phyloP scores from a whole-genome alignment of 495 filamentous ascomycete genomes.

The Penicillium verhagenii region DNA sequence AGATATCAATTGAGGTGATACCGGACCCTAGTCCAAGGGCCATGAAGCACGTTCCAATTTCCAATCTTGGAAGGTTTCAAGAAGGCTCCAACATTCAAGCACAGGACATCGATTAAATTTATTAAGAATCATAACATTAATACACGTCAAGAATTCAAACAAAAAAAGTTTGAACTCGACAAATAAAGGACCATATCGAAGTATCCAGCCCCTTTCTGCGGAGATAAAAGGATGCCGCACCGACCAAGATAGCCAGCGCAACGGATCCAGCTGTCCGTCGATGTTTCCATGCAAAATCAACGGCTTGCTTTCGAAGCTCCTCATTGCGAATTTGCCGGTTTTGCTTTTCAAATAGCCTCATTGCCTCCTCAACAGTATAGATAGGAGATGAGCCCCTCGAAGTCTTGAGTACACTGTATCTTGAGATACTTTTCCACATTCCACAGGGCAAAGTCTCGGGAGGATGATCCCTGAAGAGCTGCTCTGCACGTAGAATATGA shows the following conservation, averaged over 20 bases:
- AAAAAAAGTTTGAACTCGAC: slow-evolving; percentile 23
- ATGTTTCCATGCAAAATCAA: slow-evolving; percentile 58
- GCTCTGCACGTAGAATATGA: slow-evolving; percentile 62
- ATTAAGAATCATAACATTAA: too few relatives aligned
- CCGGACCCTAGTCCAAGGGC: too few relatives aligned
- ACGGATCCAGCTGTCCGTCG: slow-evolving; percentile 54
- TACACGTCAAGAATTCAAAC: background rate
- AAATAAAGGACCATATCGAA: slow-evolving; percentile 39
- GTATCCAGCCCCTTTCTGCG: slow-evolving; percentile 43
- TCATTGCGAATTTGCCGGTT: slow-evolving; percentile 61
- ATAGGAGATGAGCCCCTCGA: slow-evolving; percentile 48
- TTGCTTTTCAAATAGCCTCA: slow-evolving; percentile 65
- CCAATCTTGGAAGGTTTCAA: too few relatives aligned
- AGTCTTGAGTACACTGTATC: slow-evolving; percentile 81
- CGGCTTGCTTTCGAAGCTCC: slow-evolving; percentile 55
- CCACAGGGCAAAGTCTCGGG: slow-evolving; percentile 64
- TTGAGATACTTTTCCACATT: slow-evolving; percentile 70
- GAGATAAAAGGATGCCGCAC: slow-evolving; percentile 54
- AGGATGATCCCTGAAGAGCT: slow-evolving; percentile 63
- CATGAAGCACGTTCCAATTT: too few relatives aligned
- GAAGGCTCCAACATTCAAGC: too few relatives aligned
- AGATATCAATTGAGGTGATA: too few relatives aligned
- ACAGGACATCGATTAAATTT: too few relatives aligned
- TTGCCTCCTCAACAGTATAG: slow-evolving; percentile 59
- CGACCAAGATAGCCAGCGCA: slow-evolving; percentile 63